Conservation (phyloP, 1,139 yeast genomes). For the Yamadazyma dendronema region DNA sequence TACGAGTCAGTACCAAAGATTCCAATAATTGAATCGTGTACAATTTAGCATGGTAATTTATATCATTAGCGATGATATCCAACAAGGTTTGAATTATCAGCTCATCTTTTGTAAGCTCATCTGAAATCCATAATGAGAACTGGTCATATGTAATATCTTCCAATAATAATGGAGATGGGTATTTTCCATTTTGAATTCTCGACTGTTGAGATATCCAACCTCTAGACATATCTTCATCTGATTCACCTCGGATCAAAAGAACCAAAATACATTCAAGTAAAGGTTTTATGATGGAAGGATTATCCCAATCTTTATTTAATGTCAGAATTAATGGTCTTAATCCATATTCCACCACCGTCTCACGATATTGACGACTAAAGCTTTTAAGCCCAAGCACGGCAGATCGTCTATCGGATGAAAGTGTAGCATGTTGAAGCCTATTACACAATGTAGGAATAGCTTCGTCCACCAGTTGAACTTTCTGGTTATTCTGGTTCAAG, state of each 20-base stretch:
- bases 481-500: conserved; percentile 34
- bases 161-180: conserved; percentile 70
- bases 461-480: conserved; percentile 68
- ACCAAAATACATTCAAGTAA: conserved; percentile 82
- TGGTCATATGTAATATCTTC: conserved; percentile 68
- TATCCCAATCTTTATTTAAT: conserved; percentile 63
- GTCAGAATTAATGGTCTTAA: conserved; percentile 71
- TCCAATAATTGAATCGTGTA: conserved; percentile 85
- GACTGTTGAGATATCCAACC: conserved; percentile 76
- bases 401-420: conserved; percentile 83
- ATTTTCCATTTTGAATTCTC: conserved; percentile 75
- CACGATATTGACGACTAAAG: conserved; percentile 86
- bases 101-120: conserved; percentile 75
- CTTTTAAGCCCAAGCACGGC: conserved; percentile 90
- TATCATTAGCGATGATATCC: conserved; percentile 48
- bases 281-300: conserved; percentile 74
- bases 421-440: conserved; percentile 76
- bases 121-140: conserved; percentile 92
- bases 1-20: conserved; percentile 77
- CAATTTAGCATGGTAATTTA: conserved; percentile 72
- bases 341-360: conserved; percentile 86
- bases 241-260: conserved; percentile 68
- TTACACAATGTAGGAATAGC: conserved; percentile 89
- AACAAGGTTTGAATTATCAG: conserved; percentile 60
- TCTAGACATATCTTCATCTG: conserved; percentile 56